phyloP scores from a whole-genome alignment of 306 rosid genomes.

The Lathyrus tuberosus region DNA sequence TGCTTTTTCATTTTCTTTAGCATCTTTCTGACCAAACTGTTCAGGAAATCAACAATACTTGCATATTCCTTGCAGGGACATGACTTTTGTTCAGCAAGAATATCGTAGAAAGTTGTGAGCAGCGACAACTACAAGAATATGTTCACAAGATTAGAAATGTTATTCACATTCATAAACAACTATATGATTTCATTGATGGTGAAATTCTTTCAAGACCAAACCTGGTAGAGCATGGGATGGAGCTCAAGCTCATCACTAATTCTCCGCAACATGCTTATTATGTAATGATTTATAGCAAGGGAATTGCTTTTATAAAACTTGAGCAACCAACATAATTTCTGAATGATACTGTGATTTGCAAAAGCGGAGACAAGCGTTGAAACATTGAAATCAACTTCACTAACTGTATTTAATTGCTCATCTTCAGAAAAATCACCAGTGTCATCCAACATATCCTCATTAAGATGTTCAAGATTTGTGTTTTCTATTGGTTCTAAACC shows the following conservation, averaged over 20 bases:
- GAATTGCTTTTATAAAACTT: conserved; percentile 93
- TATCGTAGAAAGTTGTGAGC: conserved; percentile 69
- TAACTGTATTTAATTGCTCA: conserved; percentile 60
- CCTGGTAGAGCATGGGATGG: conserved; percentile 97
- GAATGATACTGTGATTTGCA: conserved; percentile 72
- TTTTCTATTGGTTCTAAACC: conserved; percentile 40
- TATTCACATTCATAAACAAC: conserved; percentile 34
- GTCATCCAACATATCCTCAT: conserved; percentile 51
- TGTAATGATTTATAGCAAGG: conserved; percentile 70
- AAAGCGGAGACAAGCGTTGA: conserved; percentile 76
- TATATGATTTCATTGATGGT: conserved; percentile 30
- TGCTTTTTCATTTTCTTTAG: conserved; percentile 81
- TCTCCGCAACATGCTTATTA: conserved; percentile 70
- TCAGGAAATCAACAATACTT: conserved; percentile 68
- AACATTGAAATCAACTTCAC: conserved; percentile 87
- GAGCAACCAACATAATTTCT: conserved; percentile 90
- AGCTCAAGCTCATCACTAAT: conserved; percentile 81
- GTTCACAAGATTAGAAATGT: conserved; percentile 29
- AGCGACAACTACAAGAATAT: conserved; percentile 77
- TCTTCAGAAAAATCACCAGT: conserved; percentile 68
- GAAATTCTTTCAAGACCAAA: conserved; percentile 40
- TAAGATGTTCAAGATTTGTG: conserved; percentile 46
- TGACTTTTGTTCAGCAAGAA: conserved; percentile 76
- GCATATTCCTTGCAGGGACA: conserved; percentile 66
- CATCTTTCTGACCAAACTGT: conserved; percentile 77